Evolutionary conservation across 1,284 basidiomycete genomes (phyloP).

Genomic region (Cutaneotrichosporon sp.): DNA sequence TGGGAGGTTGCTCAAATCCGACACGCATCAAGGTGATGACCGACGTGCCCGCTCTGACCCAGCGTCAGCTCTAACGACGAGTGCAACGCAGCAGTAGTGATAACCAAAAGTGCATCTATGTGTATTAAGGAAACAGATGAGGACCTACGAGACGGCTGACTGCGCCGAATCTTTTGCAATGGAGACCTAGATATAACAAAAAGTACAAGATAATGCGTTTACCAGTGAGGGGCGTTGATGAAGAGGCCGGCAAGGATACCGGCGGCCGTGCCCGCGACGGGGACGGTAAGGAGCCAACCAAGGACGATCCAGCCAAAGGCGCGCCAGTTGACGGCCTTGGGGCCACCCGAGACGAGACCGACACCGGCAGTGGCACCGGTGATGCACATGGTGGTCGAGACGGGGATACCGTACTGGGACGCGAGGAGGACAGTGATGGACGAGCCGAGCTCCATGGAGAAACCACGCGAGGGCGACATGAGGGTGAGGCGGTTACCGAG

Average conservation of each 20-base stretch:
- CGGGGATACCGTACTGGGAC: slow-evolving; percentile 47
- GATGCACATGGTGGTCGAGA: slow-evolving; percentile 48
- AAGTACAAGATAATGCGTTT: background rate
- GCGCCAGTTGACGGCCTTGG: slow-evolving; percentile 46
- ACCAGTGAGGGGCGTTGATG: slow-evolving; percentile 45
- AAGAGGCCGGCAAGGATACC: slow-evolving; percentile 48
- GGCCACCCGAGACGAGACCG: slow-evolving; percentile 45
- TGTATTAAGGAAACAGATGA: no score
- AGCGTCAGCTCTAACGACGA: no score
- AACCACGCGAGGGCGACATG: slow-evolving; percentile 51
- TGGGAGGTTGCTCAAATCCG: no score
- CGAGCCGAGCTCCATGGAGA: slow-evolving; percentile 52
- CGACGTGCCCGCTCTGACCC: no score
- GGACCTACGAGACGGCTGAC: no score
- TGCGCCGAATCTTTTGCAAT: no score
- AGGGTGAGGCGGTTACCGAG: slow-evolving; percentile 52
- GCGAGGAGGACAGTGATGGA: slow-evolving; percentile 51
- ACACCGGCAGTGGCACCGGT: slow-evolving; percentile 43
- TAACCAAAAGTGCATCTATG: no score
- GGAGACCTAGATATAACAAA: no score
- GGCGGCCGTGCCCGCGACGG: slow-evolving; percentile 45
- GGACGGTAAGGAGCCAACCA: slow-evolving; percentile 49
- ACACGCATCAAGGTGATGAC: no score
- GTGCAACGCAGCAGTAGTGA: no score
- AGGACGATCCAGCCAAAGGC: slow-evolving; percentile 39